phyloP scores from a whole-genome alignment of 2,329 filamentous ascomycete species.

The Aureobasidium sp. region DNA sequence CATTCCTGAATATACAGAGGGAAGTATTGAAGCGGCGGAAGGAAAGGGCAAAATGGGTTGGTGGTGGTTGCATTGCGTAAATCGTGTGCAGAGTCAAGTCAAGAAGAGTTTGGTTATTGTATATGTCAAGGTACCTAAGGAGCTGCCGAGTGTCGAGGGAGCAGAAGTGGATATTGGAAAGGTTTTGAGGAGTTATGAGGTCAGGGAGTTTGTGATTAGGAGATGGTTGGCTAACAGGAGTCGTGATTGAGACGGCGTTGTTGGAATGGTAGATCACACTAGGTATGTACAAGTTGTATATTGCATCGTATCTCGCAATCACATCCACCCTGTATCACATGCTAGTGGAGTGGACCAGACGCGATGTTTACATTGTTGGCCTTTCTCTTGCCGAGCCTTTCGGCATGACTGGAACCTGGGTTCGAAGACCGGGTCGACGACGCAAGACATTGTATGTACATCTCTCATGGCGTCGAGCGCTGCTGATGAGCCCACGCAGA shows the following conservation, averaged over 20 bases:
- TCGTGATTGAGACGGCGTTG: constrained; percentile 38
- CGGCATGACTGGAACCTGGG: too few relatives aligned
- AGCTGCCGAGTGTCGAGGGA: constrained; percentile 32
- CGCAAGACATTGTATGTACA: too few relatives aligned
- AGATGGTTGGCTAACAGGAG: constrained; percentile 81
- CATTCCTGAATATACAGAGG: constrained; percentile 62
- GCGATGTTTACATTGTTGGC: too few relatives aligned
- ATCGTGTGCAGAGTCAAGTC: constrained; percentile 81
- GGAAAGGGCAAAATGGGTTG: constrained; percentile 50
- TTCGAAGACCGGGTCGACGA: too few relatives aligned
- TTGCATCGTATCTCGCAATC: too few relatives aligned
- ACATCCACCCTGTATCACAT: too few relatives aligned
- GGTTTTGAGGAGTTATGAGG: constrained; percentile 59
- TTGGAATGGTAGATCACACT: too few relatives aligned
- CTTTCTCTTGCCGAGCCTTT: too few relatives aligned
- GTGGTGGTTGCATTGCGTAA: constrained; percentile 82
- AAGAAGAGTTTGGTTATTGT: constrained; percentile 81
- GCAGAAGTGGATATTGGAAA: constrained; percentile 48
- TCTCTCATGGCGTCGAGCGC: too few relatives aligned
- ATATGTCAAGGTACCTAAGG: constrained; percentile 81
- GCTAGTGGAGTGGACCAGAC: too few relatives aligned
- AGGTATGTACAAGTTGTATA: too few relatives aligned
- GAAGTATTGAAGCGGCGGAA: constrained; percentile 35
- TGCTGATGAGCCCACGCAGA: too few relatives aligned
- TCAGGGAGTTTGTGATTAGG: constrained; percentile 72